A percentile compares a stretch with the other conserved stretches of the same genome.
Conservation (phyloP, 148 eudicot genomes). For the Camellia lanceoleosa region DNA sequence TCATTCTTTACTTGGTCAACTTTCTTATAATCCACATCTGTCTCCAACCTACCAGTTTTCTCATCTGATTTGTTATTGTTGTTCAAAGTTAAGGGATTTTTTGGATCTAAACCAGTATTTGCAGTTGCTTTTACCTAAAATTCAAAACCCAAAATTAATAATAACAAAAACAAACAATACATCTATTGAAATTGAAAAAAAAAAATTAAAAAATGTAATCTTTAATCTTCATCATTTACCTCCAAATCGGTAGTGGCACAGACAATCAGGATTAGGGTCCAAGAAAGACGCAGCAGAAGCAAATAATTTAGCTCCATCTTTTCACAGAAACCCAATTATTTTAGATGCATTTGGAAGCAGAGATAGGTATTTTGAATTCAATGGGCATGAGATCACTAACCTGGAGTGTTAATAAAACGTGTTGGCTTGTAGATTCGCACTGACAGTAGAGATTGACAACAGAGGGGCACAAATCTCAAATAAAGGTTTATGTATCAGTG, state of each 20-base stretch:
- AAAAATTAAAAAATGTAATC: background rate
- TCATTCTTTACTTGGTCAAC: conserved; percentile 22
- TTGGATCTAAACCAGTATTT: conserved; percentile 9
- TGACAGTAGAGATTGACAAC: background rate
- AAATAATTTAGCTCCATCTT: conserved; percentile 10
- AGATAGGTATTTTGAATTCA: background rate
- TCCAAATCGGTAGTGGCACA: conserved; percentile 6
- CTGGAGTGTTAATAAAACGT: background rate
- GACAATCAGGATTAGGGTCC: background rate
- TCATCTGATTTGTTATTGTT: conserved; percentile 11
- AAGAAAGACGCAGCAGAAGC: conserved; percentile 18
- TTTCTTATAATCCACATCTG: conserved; percentile 4
- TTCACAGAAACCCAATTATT: conserved; percentile 1
- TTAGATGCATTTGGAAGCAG: background rate
- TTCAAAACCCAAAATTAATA: conserved; percentile 4
- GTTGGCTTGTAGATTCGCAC: background rate
- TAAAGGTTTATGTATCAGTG: background rate
- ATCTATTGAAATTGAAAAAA: background rate
- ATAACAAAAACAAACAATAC: background rate
- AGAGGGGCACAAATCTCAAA: background rate
- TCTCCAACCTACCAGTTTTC: conserved; percentile 17
- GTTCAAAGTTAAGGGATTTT: conserved; percentile 1
- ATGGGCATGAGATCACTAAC: background rate
- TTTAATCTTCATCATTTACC: conserved; percentile 4
- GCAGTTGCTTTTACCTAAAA: conserved; percentile 13